A percentile compares a stretch with the other conserved stretches of the same genome.
Evolutionary conservation across 2,329 filamentous ascomycete genomes (phyloP).

Genomic region (Epichloe brachyelytri): DNA sequence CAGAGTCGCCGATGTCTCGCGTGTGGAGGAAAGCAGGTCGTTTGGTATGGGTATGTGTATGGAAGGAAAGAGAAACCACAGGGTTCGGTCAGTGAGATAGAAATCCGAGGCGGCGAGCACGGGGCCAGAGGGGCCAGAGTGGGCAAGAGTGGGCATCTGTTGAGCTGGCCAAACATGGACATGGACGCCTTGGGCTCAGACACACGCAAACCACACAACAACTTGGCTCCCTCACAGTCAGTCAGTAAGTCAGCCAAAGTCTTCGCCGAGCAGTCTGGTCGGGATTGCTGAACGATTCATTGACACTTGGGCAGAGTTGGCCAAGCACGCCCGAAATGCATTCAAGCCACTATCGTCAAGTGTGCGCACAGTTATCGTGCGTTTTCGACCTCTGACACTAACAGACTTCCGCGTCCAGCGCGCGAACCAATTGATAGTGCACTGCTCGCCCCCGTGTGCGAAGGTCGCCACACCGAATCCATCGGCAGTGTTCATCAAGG

Average conservation of each 20-base stretch:
- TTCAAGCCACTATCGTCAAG: background rate
- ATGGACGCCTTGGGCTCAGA: background rate
- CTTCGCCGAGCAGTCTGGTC: too few species aligned
- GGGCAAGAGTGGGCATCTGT: background rate
- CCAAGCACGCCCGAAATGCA: background rate
- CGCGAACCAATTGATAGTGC: background rate
- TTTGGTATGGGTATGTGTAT: constrained; percentile 3
- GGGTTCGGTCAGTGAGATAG: constrained; percentile 3
- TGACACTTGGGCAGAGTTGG: background rate
- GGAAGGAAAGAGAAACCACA: constrained; percentile 6
- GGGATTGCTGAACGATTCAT: too few species aligned
- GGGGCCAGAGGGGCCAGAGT: background rate
- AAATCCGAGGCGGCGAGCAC: constrained; percentile 1
- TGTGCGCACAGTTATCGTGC: too few species aligned
- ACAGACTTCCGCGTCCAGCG: background rate
- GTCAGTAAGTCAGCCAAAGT: background rate
- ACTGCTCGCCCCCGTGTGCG: background rate
- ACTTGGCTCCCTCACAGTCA: background rate
- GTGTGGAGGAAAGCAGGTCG: constrained; percentile 2
- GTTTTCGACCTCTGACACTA: background rate
- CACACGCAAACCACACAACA: background rate
- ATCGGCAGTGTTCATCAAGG: background rate
- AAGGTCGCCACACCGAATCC: background rate
- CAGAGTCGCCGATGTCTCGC: background rate
- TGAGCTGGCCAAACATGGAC: background rate